Percentiles rank a stretch among this genome's conserved stretches.
Conservation (phyloP, 805 yeast species). For the Cyberlindnera mississippiensis region DNA sequence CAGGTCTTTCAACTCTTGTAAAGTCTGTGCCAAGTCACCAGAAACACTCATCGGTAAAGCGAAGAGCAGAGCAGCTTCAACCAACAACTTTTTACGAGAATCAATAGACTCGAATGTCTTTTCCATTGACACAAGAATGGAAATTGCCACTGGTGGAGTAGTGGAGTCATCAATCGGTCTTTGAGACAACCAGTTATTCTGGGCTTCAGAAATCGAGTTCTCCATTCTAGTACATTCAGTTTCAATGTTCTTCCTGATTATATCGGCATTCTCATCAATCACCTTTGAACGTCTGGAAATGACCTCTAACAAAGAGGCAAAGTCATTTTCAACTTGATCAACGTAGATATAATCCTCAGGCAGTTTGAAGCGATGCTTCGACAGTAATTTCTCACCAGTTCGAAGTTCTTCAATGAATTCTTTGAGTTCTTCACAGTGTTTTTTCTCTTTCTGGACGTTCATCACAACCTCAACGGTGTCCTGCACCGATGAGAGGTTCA, state of each 20-base stretch:
- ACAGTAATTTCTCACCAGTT: conserved; percentile 36
- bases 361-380: conserved; percentile 43
- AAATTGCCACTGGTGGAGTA: conserved; percentile 42
- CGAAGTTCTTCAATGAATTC: conserved; percentile 11
- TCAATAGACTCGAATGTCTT: conserved; percentile 26
- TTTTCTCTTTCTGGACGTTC: conserved; percentile 32
- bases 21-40: conserved; percentile 30
- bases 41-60: conserved; percentile 30
- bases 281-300: conserved; percentile 31
- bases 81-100: conserved; percentile 10
- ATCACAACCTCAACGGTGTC: conserved; percentile 37
- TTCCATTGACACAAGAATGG: conserved; percentile 27
- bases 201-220: conserved; percentile 30
- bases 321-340: conserved; percentile 59
- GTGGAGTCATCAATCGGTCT: conserved; percentile 44
- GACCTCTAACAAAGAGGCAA: conserved; percentile 38
- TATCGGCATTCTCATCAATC: conserved; percentile 40
- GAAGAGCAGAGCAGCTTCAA: conserved; percentile 33
- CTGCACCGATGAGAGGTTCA: conserved; percentile 36
- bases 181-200: conserved; percentile 42
- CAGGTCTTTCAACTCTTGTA: conserved; percentile 52
- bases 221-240: conserved; percentile 37
- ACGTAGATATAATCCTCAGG: conserved; percentile 52
- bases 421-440: background rate
- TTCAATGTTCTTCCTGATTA: conserved; percentile 38